Conservation (phyloP, 495 filamentous ascomycete species). For the Aspergillus ellipticus region DNA sequence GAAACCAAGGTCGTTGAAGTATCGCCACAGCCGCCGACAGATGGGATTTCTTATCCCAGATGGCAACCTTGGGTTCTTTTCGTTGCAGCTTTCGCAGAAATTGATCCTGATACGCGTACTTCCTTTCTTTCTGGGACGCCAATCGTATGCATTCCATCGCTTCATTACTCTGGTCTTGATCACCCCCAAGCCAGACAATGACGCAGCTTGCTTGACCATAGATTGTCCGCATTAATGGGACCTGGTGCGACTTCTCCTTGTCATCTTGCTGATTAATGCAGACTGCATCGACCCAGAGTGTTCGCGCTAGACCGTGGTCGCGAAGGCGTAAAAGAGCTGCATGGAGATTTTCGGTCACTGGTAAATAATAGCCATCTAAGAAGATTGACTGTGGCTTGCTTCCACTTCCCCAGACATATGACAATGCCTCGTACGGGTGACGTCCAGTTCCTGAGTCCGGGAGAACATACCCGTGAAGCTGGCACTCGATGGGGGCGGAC, state of each 20-base stretch:
- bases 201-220: constrained; percentile 28
- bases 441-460: neutral
- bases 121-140: constrained; percentile 1
- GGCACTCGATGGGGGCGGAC: neutral
- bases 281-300: constrained; percentile 32
- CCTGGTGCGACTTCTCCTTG: constrained; percentile 24
- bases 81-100: neutral
- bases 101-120: neutral
- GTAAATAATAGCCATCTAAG: constrained; percentile 8
- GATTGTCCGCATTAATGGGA: constrained; percentile 20
- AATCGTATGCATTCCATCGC: constrained; percentile 5
- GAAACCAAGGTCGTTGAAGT: constrained; percentile 25
- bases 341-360: constrained; percentile 17
- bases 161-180: constrained; percentile 12
- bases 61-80: neutral
- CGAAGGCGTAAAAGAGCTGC: constrained; percentile 17
- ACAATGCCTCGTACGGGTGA: constrained; percentile 9
- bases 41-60: neutral
- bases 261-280: constrained; percentile 32
- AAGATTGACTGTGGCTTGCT: constrained; percentile 13
- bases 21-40: constrained; percentile 3
- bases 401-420: constrained; percentile 14
- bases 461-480: constrained; percentile 1
- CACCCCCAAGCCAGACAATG: constrained; percentile 35
- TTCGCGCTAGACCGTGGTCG: constrained; percentile 12